Evolutionary conservation across 768 basidiomycete genomes (phyloP).

Genomic region (Suillus sp.): DNA sequence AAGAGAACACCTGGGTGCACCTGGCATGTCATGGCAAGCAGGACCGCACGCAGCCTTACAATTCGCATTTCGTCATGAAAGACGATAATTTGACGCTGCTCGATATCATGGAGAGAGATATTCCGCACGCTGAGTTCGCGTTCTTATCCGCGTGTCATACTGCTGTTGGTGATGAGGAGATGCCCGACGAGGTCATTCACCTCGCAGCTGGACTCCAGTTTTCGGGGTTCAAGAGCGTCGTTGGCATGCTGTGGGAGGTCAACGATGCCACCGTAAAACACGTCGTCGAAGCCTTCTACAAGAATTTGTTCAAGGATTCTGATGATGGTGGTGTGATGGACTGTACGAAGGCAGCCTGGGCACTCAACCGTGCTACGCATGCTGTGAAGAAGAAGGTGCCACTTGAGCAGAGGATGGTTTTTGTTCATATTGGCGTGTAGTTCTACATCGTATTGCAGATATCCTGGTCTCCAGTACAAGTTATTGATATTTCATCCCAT

Average conservation of each 20-base stretch:
- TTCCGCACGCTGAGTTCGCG: slow-evolving; percentile 9
- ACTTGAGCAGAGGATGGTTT: neutral
- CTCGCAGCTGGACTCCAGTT: slow-evolving; percentile 28
- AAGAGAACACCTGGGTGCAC: slow-evolving; percentile 18
- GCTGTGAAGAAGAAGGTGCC: neutral
- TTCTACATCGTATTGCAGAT: neutral
- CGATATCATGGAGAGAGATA: slow-evolving; percentile 12
- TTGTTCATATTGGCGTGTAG: neutral
- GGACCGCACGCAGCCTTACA: slow-evolving; percentile 15
- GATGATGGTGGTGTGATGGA: slow-evolving; percentile 1
- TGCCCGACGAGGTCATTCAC: slow-evolving; percentile 24
- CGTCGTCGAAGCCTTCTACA: neutral
- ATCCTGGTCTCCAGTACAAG: too few species aligned
- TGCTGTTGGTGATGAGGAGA: slow-evolving; percentile 20
- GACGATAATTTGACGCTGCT: neutral
- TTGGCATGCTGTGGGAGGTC: slow-evolving; percentile 10
- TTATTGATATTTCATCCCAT: too few species aligned
- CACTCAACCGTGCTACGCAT: neutral
- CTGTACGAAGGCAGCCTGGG: neutral
- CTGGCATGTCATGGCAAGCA: slow-evolving; percentile 25
- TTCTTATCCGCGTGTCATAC: slow-evolving; percentile 23
- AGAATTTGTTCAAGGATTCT: neutral
- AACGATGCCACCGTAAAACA: slow-evolving; percentile 3
- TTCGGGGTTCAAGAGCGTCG: neutral
- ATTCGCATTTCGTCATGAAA: slow-evolving; percentile 11